phyloP scores from a whole-genome alignment of 495 filamentous ascomycete species.

The Aspergillus nanangensis region DNA sequence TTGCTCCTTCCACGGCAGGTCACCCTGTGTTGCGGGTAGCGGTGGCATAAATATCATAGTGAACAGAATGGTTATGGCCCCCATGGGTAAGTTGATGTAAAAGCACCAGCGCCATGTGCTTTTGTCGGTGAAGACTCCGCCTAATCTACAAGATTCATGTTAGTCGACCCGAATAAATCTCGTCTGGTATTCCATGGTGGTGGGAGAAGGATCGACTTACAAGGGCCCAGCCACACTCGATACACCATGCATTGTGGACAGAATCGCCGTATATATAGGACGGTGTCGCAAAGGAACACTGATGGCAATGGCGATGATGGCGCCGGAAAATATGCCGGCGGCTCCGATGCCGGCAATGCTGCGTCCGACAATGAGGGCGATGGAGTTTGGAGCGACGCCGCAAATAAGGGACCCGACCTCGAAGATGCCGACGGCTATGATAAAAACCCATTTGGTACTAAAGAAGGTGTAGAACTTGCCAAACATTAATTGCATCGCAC shows the following conservation, averaged over 20 bases:
- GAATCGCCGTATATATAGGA: background rate
- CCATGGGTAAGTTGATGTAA: conserved; percentile 37
- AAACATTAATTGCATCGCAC: background rate
- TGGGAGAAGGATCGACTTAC: conserved; percentile 11
- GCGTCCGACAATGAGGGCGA: background rate
- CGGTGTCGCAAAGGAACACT: conserved; percentile 2
- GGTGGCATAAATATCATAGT: background rate
- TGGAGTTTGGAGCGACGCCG: background rate
- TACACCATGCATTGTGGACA: background rate
- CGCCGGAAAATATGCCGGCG: conserved; percentile 23
- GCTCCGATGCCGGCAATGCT: conserved; percentile 15
- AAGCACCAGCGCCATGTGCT: conserved; percentile 49
- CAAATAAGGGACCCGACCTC: background rate
- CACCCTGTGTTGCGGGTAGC: background rate
- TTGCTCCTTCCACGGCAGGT: background rate
- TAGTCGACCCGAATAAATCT: conserved; percentile 30
- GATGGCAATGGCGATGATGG: conserved; percentile 30
- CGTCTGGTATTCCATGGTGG: conserved; percentile 35
- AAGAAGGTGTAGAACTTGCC: too few relatives aligned
- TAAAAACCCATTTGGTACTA: too few relatives aligned
- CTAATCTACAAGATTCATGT: conserved; percentile 39
- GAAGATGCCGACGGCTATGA: background rate
- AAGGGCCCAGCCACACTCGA: background rate
- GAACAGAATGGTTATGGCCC: background rate
- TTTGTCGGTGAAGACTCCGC: conserved; percentile 43